phyloP scores from a whole-genome alignment of 73 alveolate species.

The Paramecium tetraurelia region DNA sequence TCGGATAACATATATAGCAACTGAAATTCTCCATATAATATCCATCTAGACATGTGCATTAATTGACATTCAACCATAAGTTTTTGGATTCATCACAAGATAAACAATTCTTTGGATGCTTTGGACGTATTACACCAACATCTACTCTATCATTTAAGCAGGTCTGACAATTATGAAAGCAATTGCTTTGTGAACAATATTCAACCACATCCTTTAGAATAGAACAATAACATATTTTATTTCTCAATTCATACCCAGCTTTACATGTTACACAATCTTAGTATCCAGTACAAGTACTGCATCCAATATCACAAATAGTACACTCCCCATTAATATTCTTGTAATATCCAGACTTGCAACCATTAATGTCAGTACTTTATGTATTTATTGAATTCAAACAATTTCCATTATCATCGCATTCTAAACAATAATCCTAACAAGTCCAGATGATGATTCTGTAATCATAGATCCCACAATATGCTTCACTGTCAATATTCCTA shows the following conservation, averaged over 20 bases:
- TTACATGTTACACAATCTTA: background rate
- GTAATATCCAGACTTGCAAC: background rate
- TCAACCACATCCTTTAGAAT: background rate
- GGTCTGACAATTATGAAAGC: background rate
- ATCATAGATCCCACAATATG: background rate
- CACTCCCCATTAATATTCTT: background rate
- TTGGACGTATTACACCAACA: background rate
- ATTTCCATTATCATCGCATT: background rate
- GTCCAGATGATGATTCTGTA: background rate
- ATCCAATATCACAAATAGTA: background rate
- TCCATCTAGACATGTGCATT: constrained; percentile 20
- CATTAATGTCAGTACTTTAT: background rate
- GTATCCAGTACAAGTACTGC: background rate
- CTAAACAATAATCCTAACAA: background rate
- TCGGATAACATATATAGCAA: background rate
- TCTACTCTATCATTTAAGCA: background rate
- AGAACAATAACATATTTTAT: background rate
- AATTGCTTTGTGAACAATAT: background rate
- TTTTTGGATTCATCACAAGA: background rate
- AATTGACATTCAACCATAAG: background rate
- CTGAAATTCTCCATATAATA: constrained; percentile 5
- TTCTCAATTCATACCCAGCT: background rate
- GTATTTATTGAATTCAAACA: background rate
- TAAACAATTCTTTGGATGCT: background rate
- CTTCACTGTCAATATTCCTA: background rate